These are phyloP conservation scores for Intubia oerlemansii DNA, from an alignment of 2,329 filamentous ascomycete genomes.

Conservation along the genomic window DNA sequence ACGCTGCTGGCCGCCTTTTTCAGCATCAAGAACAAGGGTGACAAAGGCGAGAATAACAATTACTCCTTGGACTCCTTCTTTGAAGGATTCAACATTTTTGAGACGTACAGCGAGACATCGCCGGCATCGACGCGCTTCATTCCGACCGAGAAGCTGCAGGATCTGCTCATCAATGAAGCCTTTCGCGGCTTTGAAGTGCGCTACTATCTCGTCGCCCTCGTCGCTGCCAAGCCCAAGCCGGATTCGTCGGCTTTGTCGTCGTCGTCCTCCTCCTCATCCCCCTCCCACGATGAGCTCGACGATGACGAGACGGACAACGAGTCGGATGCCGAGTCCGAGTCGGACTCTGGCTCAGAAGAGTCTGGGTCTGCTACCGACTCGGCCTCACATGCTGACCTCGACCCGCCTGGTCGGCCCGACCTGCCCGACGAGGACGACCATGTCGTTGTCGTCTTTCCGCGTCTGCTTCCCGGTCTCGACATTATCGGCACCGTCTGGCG, in stretches of 20 bases:
- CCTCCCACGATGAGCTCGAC: not conserved
- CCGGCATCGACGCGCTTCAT: slow-evolving; percentile 32
- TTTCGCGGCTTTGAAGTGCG: slow-evolving; percentile 81
- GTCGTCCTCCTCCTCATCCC: too few relatives aligned
- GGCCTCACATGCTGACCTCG: too few relatives aligned
- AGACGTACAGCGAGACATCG: slow-evolving; percentile 12
- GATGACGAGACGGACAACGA: not conserved
- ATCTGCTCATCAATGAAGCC: slow-evolving; percentile 87
- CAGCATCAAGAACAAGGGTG: not conserved
- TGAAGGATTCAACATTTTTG: slow-evolving; percentile 2
- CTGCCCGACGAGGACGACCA: slow-evolving; percentile 52
- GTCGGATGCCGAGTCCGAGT: not conserved
- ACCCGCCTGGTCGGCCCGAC: slow-evolving; percentile 2
- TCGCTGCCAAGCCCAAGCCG: slow-evolving; percentile 28
- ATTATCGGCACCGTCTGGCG: slow-evolving; percentile 84
- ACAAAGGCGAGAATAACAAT: not conserved
- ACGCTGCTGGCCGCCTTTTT: slow-evolving; percentile 4
- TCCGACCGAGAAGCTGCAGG: slow-evolving; percentile 76
- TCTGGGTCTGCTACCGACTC: too few relatives aligned
- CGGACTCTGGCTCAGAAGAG: too few relatives aligned
- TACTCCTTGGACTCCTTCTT: slow-evolving; percentile 1
- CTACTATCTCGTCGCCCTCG: slow-evolving; percentile 75
- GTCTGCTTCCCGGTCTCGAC: slow-evolving; percentile 47
- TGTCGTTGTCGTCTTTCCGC: slow-evolving; percentile 86
- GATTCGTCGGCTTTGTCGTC: not conserved